These are phyloP conservation scores for Pseudopyricularia cyperi DNA, from an alignment of 2,329 filamentous ascomycete genomes.

Conservation along the genomic window DNA sequence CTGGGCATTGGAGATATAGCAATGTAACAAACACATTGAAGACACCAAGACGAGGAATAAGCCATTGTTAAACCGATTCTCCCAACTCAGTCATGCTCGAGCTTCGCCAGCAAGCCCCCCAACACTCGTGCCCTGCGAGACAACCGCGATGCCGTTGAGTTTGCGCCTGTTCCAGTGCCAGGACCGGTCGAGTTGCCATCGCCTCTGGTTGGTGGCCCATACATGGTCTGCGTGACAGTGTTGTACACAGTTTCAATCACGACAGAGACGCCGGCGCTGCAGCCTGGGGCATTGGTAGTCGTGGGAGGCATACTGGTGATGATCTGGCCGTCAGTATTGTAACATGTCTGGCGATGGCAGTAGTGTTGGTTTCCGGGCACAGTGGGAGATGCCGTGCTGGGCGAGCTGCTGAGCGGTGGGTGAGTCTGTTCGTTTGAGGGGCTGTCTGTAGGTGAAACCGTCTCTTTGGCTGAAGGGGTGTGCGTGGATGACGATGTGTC, in stretches of 20 bases:
- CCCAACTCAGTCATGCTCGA: background rate
- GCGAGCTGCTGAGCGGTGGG: background rate
- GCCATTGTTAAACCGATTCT: background rate
- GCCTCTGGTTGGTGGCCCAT: background rate
- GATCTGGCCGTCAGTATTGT: background rate
- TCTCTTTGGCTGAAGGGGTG: too few relatives aligned
- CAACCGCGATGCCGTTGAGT: background rate
- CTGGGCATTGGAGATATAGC: too few relatives aligned
- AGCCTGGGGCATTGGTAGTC: background rate
- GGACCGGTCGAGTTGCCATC: background rate
- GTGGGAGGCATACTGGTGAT: background rate
- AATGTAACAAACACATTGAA: too few relatives aligned
- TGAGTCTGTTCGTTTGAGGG: background rate
- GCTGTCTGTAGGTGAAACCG: too few relatives aligned
- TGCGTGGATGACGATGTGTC: too few relatives aligned
- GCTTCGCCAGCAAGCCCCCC: background rate
- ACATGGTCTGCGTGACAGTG: slow-evolving; percentile 19
- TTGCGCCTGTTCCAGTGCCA: background rate
- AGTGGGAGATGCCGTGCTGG: background rate
- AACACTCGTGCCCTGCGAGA: background rate
- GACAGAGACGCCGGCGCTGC: slow-evolving; percentile 14
- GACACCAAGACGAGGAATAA: too few relatives aligned
- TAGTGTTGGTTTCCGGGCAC: background rate
- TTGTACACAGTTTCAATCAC: slow-evolving; percentile 21
- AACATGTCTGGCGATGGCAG: slow-evolving; percentile 7